phyloP scores from a whole-genome alignment of 306 rosid genomes.

The Medicago truncatula region DNA sequence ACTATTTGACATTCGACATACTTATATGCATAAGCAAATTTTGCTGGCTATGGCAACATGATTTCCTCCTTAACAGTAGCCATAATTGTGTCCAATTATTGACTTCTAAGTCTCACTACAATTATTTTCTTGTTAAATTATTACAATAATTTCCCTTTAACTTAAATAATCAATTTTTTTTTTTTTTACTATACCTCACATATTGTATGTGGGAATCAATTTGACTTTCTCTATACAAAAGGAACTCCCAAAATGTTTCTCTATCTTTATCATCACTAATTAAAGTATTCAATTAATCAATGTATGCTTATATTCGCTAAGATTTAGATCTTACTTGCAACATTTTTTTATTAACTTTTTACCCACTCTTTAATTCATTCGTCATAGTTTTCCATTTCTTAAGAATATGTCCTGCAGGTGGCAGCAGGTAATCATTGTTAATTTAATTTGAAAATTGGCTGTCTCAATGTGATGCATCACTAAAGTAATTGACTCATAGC shows the following conservation, averaged over 20 bases:
- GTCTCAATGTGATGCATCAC: neutral
- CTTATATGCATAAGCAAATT: neutral
- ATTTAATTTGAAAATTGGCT: slow-evolving; percentile 3
- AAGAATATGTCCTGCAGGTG: slow-evolving; percentile 28
- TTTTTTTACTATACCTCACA: neutral
- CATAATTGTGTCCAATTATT: slow-evolving; percentile 29
- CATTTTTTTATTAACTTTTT: neutral
- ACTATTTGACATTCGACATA: neutral
- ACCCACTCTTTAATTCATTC: slow-evolving; percentile 30
- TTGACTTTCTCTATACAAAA: slow-evolving; percentile 18
- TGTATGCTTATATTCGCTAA: neutral
- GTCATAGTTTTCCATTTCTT: slow-evolving; percentile 18
- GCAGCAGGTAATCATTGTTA: slow-evolving; percentile 46
- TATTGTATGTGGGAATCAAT: neutral
- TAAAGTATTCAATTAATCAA: neutral
- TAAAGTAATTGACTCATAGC: slow-evolving; percentile 24
- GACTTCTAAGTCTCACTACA: slow-evolving; percentile 9
- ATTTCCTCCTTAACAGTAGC: slow-evolving; percentile 23
- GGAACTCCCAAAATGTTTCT: slow-evolving; percentile 16
- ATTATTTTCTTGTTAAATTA: slow-evolving; percentile 11
- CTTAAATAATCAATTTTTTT: slow-evolving; percentile 18
- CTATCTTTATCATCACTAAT: slow-evolving; percentile 23
- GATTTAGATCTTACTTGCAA: slow-evolving; percentile 10
- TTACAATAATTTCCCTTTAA: slow-evolving; percentile 17
- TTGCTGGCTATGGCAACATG: neutral